Evolutionary conservation across 345 rosid genomes (phyloP).

Genomic region (Carallia brachiata): DNA sequence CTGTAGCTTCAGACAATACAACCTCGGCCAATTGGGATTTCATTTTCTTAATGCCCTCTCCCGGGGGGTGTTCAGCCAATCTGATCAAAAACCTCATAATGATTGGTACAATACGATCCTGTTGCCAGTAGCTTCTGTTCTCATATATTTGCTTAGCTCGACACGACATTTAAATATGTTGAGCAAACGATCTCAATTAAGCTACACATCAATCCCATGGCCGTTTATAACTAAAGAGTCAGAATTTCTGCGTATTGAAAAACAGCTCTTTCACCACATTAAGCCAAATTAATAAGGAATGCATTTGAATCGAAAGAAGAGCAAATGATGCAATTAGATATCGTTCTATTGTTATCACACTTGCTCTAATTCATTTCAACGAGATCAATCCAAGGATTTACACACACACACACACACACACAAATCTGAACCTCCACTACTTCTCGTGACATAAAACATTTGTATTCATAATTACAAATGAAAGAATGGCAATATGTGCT

Average conservation of each 20-base stretch:
- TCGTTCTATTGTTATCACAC: too few species aligned
- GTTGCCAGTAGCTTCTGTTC: too few species aligned
- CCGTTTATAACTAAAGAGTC: background rate
- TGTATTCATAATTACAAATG: constrained; percentile 49
- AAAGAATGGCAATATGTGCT: constrained; percentile 32
- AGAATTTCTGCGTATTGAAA: background rate
- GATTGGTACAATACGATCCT: too few species aligned
- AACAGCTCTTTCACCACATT: background rate
- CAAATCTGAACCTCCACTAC: constrained; percentile 9
- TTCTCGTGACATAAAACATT: constrained; percentile 2
- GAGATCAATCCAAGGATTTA: constrained; percentile 35
- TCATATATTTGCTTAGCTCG: too few species aligned
- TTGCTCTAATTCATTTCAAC: constrained; percentile 3
- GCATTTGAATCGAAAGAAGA: constrained; percentile 3
- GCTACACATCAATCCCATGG: too few species aligned
- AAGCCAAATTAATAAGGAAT: constrained; percentile 3
- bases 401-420: background rate
- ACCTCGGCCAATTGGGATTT: too few species aligned
- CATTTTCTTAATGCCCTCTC: too few species aligned
- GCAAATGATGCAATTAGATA: background rate
- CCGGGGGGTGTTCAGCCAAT: too few species aligned
- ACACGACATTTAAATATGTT: too few species aligned
- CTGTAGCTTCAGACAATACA: too few species aligned
- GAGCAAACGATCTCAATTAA: too few species aligned
- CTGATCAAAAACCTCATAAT: too few species aligned